Conservation (phyloP, 305 asterid species). For the Fraxinus sp. region DNA sequence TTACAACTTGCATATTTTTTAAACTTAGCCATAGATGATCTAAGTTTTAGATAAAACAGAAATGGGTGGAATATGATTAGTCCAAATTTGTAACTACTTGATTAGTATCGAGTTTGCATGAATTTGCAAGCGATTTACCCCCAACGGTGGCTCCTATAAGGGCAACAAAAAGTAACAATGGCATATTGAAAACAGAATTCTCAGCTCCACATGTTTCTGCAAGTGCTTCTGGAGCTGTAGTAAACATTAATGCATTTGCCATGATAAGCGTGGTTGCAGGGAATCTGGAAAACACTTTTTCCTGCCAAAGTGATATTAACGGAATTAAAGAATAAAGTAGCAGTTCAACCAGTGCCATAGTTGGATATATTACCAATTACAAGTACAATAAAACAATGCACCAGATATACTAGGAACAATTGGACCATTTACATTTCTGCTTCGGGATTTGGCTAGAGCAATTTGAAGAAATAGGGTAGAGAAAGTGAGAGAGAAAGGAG, state of each 20-base stretch:
- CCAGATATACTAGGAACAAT: background rate
- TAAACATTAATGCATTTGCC: slow-evolving; percentile 48
- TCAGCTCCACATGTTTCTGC: slow-evolving; percentile 69
- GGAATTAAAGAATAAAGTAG: background rate
- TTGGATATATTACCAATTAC: background rate
- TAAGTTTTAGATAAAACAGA: background rate
- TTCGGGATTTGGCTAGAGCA: background rate
- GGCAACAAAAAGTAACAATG: slow-evolving; percentile 67
- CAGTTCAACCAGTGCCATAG: background rate
- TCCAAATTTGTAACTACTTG: background rate
- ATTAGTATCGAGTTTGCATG: background rate
- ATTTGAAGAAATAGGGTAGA: background rate
- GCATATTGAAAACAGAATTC: slow-evolving; percentile 46
- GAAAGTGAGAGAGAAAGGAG: background rate
- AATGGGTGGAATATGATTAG: background rate
- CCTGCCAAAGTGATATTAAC: slow-evolving; percentile 32
- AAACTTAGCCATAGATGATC: background rate
- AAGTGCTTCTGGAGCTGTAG: slow-evolving; percentile 56
- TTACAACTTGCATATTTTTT: background rate
- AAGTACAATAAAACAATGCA: background rate
- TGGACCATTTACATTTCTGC: background rate
- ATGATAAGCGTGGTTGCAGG: slow-evolving; percentile 39
- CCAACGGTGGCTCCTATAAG: slow-evolving; percentile 80
- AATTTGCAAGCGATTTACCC: slow-evolving; percentile 40
- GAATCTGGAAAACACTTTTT: slow-evolving; percentile 31